Conservation (phyloP, 257 asterid species). For the Lycium barbarum region DNA sequence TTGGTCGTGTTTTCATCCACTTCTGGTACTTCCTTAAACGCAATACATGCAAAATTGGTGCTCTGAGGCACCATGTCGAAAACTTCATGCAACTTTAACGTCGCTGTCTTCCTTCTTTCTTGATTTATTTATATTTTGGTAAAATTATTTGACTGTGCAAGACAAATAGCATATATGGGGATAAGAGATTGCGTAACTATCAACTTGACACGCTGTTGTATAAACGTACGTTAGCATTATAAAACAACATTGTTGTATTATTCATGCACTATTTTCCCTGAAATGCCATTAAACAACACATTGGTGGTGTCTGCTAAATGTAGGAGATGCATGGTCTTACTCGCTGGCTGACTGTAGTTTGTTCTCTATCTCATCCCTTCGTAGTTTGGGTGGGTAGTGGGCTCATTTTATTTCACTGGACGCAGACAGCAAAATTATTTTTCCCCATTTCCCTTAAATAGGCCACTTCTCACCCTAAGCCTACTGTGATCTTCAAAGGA, state of each 20-base stretch:
- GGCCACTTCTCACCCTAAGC: conserved; percentile 9
- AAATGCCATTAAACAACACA: conserved; percentile 1
- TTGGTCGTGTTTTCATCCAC: conserved; percentile 94
- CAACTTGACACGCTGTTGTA: not conserved
- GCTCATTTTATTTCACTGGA: not conserved
- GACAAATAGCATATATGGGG: not conserved
- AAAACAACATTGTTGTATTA: not conserved
- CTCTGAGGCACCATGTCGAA: not conserved
- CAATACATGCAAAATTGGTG: not conserved
- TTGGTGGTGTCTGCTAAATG: conserved; percentile 2
- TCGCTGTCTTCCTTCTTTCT: not conserved
- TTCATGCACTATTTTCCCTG: not conserved
- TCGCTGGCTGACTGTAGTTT: not conserved
- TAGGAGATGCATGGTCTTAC: conserved; percentile 19
- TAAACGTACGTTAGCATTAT: not conserved
- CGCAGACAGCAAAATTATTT: not conserved
- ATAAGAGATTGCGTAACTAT: not conserved
- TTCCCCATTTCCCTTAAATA: not conserved
- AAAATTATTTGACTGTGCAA: not conserved
- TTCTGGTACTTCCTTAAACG: conserved; percentile 71
- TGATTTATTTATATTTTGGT: not conserved
- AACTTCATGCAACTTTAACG: conserved; percentile 10
- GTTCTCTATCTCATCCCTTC: conserved; percentile 3
- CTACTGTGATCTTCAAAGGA: not conserved
- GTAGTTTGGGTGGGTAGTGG: not conserved